A percentile compares a stretch with the other conserved stretches of the same genome.
These are phyloP conservation scores for Plasmopara viticola DNA, from an alignment of 352 stramenopile species.

Conservation along the genomic window DNA sequence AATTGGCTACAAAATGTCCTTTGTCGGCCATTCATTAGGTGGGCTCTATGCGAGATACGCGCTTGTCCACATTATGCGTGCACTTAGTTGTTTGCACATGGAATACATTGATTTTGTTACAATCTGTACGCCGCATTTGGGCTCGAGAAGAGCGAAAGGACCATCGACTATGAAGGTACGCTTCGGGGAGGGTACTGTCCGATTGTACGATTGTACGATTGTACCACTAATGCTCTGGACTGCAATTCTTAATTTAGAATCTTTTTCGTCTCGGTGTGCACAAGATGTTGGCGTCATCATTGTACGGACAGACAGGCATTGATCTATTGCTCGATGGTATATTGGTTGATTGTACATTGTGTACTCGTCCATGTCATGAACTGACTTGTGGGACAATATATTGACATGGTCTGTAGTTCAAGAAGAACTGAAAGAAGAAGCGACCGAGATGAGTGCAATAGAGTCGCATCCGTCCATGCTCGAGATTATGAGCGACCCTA, in stretches of 20 bases:
- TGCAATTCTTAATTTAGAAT: conserved; percentile 30
- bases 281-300: conserved; percentile 48
- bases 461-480: conserved; percentile 33
- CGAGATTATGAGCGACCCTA: conserved; percentile 56
- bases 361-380: background rate
- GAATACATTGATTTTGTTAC: conserved; percentile 73
- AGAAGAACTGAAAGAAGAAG: conserved; percentile 14
- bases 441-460: conserved; percentile 3
- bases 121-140: conserved; percentile 74
- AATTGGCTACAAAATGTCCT: conserved; percentile 56
- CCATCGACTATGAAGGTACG: conserved; percentile 61
- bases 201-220: conserved; percentile 3
- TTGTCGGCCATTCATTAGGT: conserved; percentile 70
- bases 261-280: conserved; percentile 66
- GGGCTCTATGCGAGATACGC: conserved; percentile 71
- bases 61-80: conserved; percentile 46
- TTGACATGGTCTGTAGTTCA: conserved; percentile 3
- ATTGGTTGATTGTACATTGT: background rate
- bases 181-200: no score
- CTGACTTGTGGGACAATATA: background rate
- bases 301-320: conserved; percentile 71
- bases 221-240: no score
- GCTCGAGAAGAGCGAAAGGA: conserved; percentile 56
- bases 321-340: conserved; percentile 58
- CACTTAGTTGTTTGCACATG: conserved; percentile 52